Base-by-base conservation (phyloP, 768 basidiomycete species). In the Macrocybe gigantea region DNA sequence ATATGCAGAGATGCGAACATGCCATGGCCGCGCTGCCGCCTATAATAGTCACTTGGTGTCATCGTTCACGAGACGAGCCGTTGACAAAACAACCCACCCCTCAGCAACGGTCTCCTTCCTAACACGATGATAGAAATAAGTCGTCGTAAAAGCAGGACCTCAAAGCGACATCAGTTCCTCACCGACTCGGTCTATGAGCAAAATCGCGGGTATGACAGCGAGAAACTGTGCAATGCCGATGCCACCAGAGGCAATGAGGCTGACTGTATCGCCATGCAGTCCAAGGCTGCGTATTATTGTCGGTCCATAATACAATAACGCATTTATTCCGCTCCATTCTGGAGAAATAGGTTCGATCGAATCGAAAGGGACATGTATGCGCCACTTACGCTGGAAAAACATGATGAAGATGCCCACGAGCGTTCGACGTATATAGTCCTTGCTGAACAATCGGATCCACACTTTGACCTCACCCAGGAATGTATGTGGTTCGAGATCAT, bases 271-370 rank as follows among this genome's bases (percentile, higher is more conserved):
- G 12, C 83, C 82, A 14, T 68, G 65, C 29, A 90, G 51, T 4
- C 86, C 88, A 38, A 91, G 72, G 43, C 69, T 79, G 32, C 62
- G 72, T 40, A 90, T 76, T 2, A 92, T 70, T 0, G 79, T 80
- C 1, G 89, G 89, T 0, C 88, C 88, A 54, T 89, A 92, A 56
- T 91, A 92, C 6, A 91, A 68, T 32, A 92, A 60, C 7, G 89
- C 88, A 57, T 91, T 92, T 52, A 91, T 92, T 1, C 89, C 89
- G 49, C 81, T 84, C 89, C 89, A 91, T 67, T 91, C 88, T 91
- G 56, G 10, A 47, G 11, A n/a, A 5, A 22, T 13, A 29, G 12
- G 41, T 14, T 15, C 38, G 15, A 31, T 6, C 22, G 14, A 39
- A 33, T 8, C 42, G 29, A 39, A 31, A 31, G 37, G 15, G 47